Conservation (phyloP, 164 flowering plant species). For the Chimonanthus salicifolius region DNA sequence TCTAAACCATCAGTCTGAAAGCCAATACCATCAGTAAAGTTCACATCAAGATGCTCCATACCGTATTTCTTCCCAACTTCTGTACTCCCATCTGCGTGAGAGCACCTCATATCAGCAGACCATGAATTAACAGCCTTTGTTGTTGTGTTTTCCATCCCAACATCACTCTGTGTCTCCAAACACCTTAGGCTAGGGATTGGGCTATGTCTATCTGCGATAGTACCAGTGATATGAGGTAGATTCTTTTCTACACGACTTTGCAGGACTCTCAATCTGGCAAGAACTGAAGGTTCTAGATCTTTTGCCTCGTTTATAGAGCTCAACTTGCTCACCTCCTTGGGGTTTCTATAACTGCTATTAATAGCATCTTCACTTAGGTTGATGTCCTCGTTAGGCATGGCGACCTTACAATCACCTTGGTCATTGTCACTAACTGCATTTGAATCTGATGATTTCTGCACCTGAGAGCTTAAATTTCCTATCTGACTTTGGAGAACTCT, state of each 20-base stretch:
- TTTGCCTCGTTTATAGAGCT: too few species aligned
- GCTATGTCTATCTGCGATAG: neutral
- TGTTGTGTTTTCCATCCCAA: slow-evolving; percentile 7
- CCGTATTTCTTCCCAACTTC: neutral
- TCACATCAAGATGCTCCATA: neutral
- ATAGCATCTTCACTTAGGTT: too few species aligned
- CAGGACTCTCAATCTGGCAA: neutral
- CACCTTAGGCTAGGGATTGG: neutral
- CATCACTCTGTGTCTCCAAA: neutral
- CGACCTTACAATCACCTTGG: neutral
- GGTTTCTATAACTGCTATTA: too few species aligned
- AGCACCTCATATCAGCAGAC: slow-evolving; percentile 9
- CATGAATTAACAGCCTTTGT: slow-evolving; percentile 12
- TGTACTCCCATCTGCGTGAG: slow-evolving; percentile 8
- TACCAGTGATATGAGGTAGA: neutral
- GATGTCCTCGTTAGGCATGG: too few species aligned
- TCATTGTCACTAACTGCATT: neutral
- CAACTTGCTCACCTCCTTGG: too few species aligned
- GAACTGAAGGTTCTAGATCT: too few species aligned
- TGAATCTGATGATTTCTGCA: neutral
- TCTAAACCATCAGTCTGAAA: slow-evolving; percentile 3
- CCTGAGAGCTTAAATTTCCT: slow-evolving; percentile 19
- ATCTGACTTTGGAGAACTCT: slow-evolving; percentile 31
- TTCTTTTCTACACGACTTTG: neutral
- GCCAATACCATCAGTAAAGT: neutral